Percentiles rank a stretch among this genome's conserved stretches.
phyloP scores from a whole-genome alignment of 2,329 filamentous ascomycete species.

The Neoscytalidium dimidiatum region DNA sequence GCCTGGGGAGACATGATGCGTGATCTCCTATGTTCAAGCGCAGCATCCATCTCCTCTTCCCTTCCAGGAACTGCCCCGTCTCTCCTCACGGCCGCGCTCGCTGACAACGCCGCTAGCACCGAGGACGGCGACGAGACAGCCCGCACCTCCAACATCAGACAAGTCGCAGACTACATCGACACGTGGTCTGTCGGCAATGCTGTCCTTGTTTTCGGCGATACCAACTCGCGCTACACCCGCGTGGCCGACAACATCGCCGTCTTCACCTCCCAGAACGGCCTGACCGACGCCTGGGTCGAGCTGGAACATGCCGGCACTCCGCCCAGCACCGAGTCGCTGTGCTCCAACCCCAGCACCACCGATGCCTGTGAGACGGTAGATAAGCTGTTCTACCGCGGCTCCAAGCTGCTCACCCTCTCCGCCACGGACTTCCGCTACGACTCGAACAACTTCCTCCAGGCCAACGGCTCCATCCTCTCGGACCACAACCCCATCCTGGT shows the following conservation, averaged over 20 bases:
- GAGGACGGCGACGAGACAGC: slow-evolving; percentile 56
- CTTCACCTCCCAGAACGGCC: slow-evolving; percentile 53
- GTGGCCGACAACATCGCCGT: slow-evolving; percentile 54
- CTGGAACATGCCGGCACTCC: slow-evolving; percentile 39
- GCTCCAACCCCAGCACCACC: slow-evolving; percentile 58
- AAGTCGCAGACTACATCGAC: slow-evolving; percentile 61
- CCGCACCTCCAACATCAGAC: slow-evolving; percentile 60
- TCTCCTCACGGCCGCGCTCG: not conserved
- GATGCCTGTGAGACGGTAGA: slow-evolving; percentile 66
- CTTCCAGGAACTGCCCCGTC: no score
- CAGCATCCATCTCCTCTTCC: no score
- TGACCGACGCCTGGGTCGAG: slow-evolving; percentile 64
- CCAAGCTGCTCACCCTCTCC: slow-evolving; percentile 47
- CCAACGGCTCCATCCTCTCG: slow-evolving; percentile 58
- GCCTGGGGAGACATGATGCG: no score
- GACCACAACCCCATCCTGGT: slow-evolving; percentile 67
- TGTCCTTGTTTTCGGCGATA: slow-evolving; percentile 66
- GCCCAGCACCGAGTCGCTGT: slow-evolving; percentile 42
- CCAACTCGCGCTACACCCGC: slow-evolving; percentile 65
- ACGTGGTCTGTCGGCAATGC: slow-evolving; percentile 60
- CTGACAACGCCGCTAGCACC: slow-evolving; percentile 31
- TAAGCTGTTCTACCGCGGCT: slow-evolving; percentile 64
- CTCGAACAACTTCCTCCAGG: slow-evolving; percentile 57
- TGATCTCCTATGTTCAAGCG: not conserved
- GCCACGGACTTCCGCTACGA: slow-evolving; percentile 59